Evolutionary conservation across 352 stramenopile species (phyloP).

Genomic region (Pythium utonaiense): DNA sequence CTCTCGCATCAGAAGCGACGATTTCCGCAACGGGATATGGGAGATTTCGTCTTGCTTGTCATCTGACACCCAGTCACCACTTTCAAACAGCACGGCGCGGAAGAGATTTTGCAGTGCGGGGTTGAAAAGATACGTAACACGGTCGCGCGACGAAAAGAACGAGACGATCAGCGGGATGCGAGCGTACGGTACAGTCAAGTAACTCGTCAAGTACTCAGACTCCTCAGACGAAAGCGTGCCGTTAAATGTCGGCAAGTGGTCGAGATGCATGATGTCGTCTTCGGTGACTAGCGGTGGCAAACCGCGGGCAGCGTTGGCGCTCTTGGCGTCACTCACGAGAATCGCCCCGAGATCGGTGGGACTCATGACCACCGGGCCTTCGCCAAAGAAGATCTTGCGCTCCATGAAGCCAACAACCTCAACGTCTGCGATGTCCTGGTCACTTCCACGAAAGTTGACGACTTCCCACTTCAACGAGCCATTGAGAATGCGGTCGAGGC

Average conservation of each 20-base stretch:
- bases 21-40: constrained; percentile 78
- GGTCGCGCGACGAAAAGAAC: constrained; percentile 94
- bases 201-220: constrained; percentile 97
- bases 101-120: constrained; percentile 79
- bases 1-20: constrained; percentile 74
- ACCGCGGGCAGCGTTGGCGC: constrained; percentile 27
- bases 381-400: constrained; percentile 85
- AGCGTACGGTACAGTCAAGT: constrained; percentile 98
- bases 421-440: constrained; percentile 89
- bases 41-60: constrained; percentile 60
- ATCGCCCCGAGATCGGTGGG: constrained; percentile 62
- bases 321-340: constrained; percentile 50
- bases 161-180: constrained; percentile 96
- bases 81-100: constrained; percentile 88
- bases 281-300: constrained; percentile 75
- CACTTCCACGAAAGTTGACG: constrained; percentile 80
- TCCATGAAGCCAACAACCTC: constrained; percentile 86
- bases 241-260: constrained; percentile 95
- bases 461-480: constrained; percentile 82
- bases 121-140: constrained; percentile 88
- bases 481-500: constrained; percentile 62
- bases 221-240: constrained; percentile 95
- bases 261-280: constrained; percentile 98
- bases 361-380: constrained; percentile 80
- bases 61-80: constrained; percentile 78